phyloP scores from a whole-genome alignment of 768 basidiomycete species.

The Naganishia vaughanmartiniae region DNA sequence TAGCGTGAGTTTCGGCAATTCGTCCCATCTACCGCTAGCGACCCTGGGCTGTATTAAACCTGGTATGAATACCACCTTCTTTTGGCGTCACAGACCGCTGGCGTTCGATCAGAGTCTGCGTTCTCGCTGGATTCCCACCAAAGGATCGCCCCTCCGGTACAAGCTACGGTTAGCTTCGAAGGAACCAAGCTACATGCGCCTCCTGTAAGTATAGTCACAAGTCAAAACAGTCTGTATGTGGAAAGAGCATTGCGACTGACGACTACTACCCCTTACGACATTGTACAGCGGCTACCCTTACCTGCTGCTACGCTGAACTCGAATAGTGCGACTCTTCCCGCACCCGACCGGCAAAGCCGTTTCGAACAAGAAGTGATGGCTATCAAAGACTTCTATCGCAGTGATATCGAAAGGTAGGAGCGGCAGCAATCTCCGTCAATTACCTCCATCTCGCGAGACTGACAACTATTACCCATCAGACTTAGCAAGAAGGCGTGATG shows the following conservation, averaged over 20 bases:
- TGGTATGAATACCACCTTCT: not conserved
- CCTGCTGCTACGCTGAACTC: not conserved
- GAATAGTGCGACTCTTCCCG: not conserved
- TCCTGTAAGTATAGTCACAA: not conserved
- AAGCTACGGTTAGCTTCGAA: constrained; percentile 15
- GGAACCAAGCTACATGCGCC: constrained; percentile 6
- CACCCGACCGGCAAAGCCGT: not conserved
- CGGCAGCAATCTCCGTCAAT: too few relatives aligned
- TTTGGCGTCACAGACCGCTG: not conserved
- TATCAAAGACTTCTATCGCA: constrained; percentile 1
- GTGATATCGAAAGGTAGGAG: not conserved
- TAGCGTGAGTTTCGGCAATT: not conserved
- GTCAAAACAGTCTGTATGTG: not conserved
- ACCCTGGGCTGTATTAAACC: too few relatives aligned
- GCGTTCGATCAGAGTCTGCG: not conserved
- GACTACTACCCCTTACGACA: too few relatives aligned
- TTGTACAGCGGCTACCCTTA: not conserved
- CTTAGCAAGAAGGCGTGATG: not conserved
- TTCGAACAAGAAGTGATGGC: constrained; percentile 21
- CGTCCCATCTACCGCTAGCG: not conserved
- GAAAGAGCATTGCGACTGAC: not conserved
- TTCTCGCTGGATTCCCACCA: not conserved
- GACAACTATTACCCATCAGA: too few relatives aligned
- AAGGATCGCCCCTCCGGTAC: not conserved
- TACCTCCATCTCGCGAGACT: too few relatives aligned